These are phyloP conservation scores for Xylaria curta DNA, from an alignment of 495 filamentous ascomycete species.

Conservation along the genomic window DNA sequence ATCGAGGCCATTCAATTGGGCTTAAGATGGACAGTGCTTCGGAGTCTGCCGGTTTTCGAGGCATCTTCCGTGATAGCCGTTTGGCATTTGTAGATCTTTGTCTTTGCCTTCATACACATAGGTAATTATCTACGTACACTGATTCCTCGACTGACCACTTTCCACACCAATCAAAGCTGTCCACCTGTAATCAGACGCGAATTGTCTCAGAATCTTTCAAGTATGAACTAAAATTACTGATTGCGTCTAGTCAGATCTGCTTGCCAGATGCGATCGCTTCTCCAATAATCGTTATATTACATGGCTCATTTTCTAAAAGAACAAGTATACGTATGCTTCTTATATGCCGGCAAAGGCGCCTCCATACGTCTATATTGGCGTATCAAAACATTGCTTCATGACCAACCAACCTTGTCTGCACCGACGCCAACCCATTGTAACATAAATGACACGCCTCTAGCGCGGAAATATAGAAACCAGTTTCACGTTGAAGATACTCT, in stretches of 20 bases:
- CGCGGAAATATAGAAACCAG: background rate
- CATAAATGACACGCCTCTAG: background rate
- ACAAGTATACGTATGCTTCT: background rate
- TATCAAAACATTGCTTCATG: constrained; percentile 4
- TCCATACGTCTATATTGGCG: background rate
- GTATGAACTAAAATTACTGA: background rate
- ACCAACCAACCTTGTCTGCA: constrained; percentile 11
- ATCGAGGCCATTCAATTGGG: background rate
- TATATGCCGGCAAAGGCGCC: background rate
- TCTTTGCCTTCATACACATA: background rate
- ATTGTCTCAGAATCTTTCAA: background rate
- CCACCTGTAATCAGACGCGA: background rate
- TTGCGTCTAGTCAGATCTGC: background rate
- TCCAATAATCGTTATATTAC: constrained; percentile 1
- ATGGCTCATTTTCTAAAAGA: background rate
- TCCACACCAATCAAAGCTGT: background rate
- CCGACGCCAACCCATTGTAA: background rate
- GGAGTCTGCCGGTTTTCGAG: background rate
- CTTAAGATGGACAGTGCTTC: background rate
- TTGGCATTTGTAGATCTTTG: background rate
- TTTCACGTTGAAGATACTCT: background rate
- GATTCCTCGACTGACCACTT: background rate
- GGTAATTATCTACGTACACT: background rate
- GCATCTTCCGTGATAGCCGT: background rate
- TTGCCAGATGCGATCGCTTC: background rate